Conservation (phyloP, 805 yeast species). For the Candida easanensis region DNA sequence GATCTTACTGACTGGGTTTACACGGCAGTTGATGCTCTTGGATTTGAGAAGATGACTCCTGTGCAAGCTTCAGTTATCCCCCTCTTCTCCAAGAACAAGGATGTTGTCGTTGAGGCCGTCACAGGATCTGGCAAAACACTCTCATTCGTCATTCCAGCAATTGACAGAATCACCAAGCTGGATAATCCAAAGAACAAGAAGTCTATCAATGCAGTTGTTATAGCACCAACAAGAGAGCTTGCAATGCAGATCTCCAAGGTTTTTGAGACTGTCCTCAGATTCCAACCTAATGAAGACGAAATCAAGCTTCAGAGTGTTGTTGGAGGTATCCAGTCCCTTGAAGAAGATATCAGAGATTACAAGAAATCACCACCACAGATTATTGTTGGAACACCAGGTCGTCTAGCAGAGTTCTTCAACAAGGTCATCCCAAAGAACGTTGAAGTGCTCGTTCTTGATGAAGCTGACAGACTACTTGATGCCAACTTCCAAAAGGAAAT, state of each 20-base stretch:
- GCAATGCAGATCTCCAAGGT: constrained; percentile 74
- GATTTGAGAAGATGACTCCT: constrained; percentile 85
- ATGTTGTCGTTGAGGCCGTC: constrained; percentile 95
- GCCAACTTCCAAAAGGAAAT: constrained; percentile 69
- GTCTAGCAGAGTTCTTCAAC: constrained; percentile 70
- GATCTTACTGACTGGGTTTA: constrained; percentile 66
- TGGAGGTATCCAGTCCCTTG: constrained; percentile 58
- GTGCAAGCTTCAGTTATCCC: constrained; percentile 97
- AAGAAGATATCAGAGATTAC: constrained; percentile 70
- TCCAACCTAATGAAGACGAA: constrained; percentile 46
- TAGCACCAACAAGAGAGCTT: constrained; percentile 67
- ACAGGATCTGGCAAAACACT: constrained; percentile 98
- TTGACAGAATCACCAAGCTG: constrained; percentile 55
- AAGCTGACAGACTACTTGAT: constrained; percentile 84
- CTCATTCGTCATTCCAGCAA: constrained; percentile 81
- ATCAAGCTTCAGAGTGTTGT: constrained; percentile 61
- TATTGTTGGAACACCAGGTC: constrained; percentile 89
- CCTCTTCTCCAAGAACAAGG: constrained; percentile 75
- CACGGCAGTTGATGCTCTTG: constrained; percentile 68
- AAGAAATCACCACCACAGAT: constrained; percentile 61
- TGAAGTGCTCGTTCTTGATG: constrained; percentile 81
- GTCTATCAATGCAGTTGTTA: constrained; percentile 65
- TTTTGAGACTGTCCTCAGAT: constrained; percentile 54
- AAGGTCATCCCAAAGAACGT: constrained; percentile 59
- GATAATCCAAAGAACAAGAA: constrained; percentile 34